Evolutionary conservation across 1,139 yeast genomes (phyloP), one percentile per base, ranked within the genome.

Genomic region (Meyerozyma carpophila): DNA sequence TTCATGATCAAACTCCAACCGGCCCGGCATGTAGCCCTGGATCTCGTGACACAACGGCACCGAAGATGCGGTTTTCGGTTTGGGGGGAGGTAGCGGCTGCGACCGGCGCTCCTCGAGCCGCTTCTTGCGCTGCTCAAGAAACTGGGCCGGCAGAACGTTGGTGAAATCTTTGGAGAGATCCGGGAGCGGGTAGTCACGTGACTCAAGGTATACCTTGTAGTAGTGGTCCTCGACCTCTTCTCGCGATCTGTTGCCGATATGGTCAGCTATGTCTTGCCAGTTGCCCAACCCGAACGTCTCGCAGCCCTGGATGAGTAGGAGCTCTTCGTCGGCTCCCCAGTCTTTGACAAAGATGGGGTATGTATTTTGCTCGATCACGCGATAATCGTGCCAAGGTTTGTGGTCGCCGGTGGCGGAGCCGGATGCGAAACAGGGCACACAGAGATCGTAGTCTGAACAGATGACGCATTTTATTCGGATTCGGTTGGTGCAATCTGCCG

Each of bases 261-360:
- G 95, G 58, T 93, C 98, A 9, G 96, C 86, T 14, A 93, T 80
- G 62, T 93, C 98, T 55, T 88, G 96, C 98, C 98, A 93, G 62
- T 91, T 91, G 5, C 98, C 99, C 46, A 91, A 69, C 0, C 99
- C 98, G 44, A 79, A 77, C 5, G 88, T 84, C 62, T 91, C 96
- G 43, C 95, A 84, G 7, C 98, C 98, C 61, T 90, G 96, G 18
- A 94, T 78, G 48, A 93, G 70, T 41, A 89, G 69, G 48, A 91
- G 61, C 62, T 93, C 99, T 62, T 93, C 99, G 63, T 93, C 98
- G 0, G 98, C 98, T 28, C 98, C 98, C 99, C 99, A 93, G 41
- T 85, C 93, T 45, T 77, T 79, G 43, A 82, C 87, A 54, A 93
- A 84, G 20, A 94, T 87, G 0, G 99, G 98, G 58, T 89, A 93